Conservation (phyloP, 306 rosid genomes). For the Cotoneaster glaucophyllus region DNA sequence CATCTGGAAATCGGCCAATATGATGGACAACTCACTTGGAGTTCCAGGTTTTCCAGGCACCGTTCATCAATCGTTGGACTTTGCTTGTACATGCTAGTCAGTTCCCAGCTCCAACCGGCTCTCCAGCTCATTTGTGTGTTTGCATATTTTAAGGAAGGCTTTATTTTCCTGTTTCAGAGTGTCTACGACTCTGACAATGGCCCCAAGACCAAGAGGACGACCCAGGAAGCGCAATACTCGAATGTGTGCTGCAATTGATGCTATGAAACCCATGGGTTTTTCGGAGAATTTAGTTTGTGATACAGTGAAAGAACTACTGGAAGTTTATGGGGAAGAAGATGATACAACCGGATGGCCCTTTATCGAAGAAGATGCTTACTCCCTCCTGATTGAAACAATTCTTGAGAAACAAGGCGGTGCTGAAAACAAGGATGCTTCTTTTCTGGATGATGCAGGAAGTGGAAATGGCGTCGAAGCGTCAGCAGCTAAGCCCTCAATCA, state of each 20-base stretch:
- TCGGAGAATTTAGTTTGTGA: not conserved
- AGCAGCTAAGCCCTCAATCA: not conserved
- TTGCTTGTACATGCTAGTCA: not conserved
- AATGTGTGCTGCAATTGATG: not conserved
- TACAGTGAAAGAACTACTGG: not conserved
- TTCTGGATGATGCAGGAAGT: not conserved
- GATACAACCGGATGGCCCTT: not conserved
- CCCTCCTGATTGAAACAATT: not conserved
- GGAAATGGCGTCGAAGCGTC: not conserved
- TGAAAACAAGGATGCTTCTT: not conserved
- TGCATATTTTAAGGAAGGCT: not conserved
- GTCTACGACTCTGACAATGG: not conserved
- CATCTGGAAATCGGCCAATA: not conserved
- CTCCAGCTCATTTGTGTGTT: not conserved
- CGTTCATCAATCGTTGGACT: not conserved
- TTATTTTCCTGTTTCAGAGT: not conserved
- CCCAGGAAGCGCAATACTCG: not conserved
- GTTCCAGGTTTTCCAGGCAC: not conserved
- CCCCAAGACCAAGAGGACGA: not conserved
- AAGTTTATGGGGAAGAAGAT: not conserved
- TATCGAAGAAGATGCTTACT: not conserved
- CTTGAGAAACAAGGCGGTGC: not conserved
- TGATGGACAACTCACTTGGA: not conserved
- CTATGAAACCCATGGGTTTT: not conserved
- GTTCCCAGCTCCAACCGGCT: not conserved